Percentiles rank a stretch among this genome's conserved stretches.
Evolutionary conservation across 2,329 filamentous ascomycete species (phyloP).

Genomic region (Fusarium duplospermum): DNA sequence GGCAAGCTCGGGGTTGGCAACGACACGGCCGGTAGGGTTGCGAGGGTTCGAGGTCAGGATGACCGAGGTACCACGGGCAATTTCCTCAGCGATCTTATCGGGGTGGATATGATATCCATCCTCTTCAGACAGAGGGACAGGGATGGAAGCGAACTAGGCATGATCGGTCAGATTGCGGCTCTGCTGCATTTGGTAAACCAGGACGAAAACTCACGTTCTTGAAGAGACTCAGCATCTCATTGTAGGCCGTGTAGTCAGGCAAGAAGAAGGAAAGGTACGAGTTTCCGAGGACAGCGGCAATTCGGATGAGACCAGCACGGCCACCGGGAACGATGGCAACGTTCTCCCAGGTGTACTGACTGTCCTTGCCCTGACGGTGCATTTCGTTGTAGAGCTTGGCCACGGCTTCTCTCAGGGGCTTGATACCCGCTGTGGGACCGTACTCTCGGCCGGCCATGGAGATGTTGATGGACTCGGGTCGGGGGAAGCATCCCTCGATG

Average conservation of each 20-base stretch:
- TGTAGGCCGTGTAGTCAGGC: slow-evolving; percentile 96
- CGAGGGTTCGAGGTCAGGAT: slow-evolving; percentile 95
- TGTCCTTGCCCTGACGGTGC: slow-evolving; percentile 87
- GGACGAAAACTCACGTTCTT: slow-evolving; percentile 73
- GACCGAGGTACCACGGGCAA: slow-evolving; percentile 85
- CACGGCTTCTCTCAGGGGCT: slow-evolving; percentile 87
- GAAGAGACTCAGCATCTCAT: slow-evolving; percentile 96
- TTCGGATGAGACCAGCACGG: slow-evolving; percentile 90
- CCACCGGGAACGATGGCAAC: slow-evolving; percentile 96
- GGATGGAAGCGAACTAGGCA: slow-evolving; percentile 81
- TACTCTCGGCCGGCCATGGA: slow-evolving; percentile 86
- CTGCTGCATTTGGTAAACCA: not conserved
- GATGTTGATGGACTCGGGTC: slow-evolving; percentile 83
- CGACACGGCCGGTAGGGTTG: slow-evolving; percentile 91
- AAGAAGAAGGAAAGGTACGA: slow-evolving; percentile 95
- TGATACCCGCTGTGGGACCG: slow-evolving; percentile 93
- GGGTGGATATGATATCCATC: slow-evolving; percentile 95
- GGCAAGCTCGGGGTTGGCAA: slow-evolving; percentile 84
- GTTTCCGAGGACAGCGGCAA: slow-evolving; percentile 93
- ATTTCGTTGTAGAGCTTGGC: slow-evolving; percentile 93
- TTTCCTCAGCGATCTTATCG: slow-evolving; percentile 92
- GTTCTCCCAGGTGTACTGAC: slow-evolving; percentile 97
- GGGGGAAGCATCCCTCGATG: slow-evolving; percentile 87
- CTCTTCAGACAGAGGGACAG: slow-evolving; percentile 83
- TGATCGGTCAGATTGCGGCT: slow-evolving; percentile 13